Conservation (phyloP, 2,329 filamentous ascomycete species). For the Verticillium nonalfalfae region DNA sequence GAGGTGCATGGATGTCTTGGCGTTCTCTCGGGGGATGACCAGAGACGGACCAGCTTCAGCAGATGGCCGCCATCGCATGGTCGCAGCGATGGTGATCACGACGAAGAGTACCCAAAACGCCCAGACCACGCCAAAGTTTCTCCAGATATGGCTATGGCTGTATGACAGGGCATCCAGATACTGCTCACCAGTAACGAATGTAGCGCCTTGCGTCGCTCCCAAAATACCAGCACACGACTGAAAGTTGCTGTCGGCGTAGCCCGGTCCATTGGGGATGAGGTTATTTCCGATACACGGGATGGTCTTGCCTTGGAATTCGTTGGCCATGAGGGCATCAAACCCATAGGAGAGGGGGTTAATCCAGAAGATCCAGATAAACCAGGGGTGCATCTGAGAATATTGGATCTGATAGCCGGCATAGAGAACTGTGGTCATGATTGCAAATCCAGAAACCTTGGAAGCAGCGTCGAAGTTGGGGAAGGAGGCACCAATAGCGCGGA, state of each 20-base stretch:
- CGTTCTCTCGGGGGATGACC: slow-evolving; percentile 56
- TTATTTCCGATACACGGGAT: slow-evolving; percentile 43
- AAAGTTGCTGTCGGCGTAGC: slow-evolving; percentile 33
- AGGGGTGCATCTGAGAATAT: slow-evolving; percentile 55
- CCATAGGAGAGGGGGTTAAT: slow-evolving; percentile 63
- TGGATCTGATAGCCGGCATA: slow-evolving; percentile 61
- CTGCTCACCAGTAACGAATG: slow-evolving; percentile 47
- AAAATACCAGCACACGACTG: slow-evolving; percentile 53
- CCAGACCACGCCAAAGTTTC: slow-evolving; percentile 57
- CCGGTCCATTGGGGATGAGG: slow-evolving; percentile 42
- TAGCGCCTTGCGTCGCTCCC: slow-evolving; percentile 43
- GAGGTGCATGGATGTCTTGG: slow-evolving; percentile 25
- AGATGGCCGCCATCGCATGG: slow-evolving; percentile 47
- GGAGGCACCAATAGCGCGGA: slow-evolving; percentile 47
- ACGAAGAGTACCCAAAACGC: slow-evolving; percentile 58
- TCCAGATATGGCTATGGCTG: slow-evolving; percentile 44
- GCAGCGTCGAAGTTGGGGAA: slow-evolving; percentile 53
- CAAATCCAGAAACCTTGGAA: slow-evolving; percentile 47
- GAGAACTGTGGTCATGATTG: slow-evolving; percentile 46
- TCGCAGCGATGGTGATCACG: slow-evolving; percentile 50
- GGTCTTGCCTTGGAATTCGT: slow-evolving; percentile 59
- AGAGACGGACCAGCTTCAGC: slow-evolving; percentile 47
- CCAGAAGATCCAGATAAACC: slow-evolving; percentile 59
- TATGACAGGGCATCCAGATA: slow-evolving; percentile 52
- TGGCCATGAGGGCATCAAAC: slow-evolving; percentile 62